Evolutionary conservation across 2,329 filamentous ascomycete species (phyloP).

Genomic region (Mycosphaerelloides madeirae): DNA sequence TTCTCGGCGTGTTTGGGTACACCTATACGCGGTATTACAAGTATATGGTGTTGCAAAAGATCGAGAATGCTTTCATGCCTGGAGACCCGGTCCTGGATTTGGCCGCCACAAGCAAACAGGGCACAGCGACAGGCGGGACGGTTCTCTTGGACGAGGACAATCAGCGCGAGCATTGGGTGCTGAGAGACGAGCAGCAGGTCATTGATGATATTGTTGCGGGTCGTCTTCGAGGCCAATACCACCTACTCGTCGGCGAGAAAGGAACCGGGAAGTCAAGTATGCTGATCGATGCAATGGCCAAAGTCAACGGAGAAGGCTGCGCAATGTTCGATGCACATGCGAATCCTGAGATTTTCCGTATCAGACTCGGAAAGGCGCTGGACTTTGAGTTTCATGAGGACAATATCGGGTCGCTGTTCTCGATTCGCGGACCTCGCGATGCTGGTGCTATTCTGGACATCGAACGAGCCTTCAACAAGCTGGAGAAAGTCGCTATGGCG

Average conservation of each 20-base stretch:
- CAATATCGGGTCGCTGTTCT: conserved; percentile 94
- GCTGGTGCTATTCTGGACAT: conserved; percentile 91
- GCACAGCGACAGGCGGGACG: conserved; percentile 19
- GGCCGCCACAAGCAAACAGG: conserved; percentile 50
- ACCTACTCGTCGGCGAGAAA: conserved; percentile 89
- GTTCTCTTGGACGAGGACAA: conserved; percentile 31
- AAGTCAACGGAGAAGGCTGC: conserved; percentile 80
- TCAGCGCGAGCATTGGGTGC: conserved; percentile 68
- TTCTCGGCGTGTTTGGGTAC: conserved; percentile 60
- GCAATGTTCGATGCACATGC: conserved; percentile 97
- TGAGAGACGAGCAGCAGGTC: conserved; percentile 71
- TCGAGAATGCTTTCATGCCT: conserved; percentile 83
- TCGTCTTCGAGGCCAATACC: conserved; percentile 71
- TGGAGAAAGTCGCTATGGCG: conserved; percentile 87
- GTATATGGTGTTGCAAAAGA: conserved; percentile 82
- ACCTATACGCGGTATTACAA: conserved; percentile 64
- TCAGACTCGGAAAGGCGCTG: conserved; percentile 84
- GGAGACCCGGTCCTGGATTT: conserved; percentile 67
- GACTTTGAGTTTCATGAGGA: conserved; percentile 98
- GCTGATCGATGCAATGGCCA: conserved; percentile 92
- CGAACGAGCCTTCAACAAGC: conserved; percentile 92
- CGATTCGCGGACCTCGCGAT: conserved; percentile 85
- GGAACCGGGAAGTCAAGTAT: conserved; percentile 96
- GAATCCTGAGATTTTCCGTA: conserved; percentile 89
- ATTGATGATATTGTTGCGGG: conserved; percentile 83